Conservation (phyloP, 2,329 filamentous ascomycete species). For the Tolypocladium ophioglossoides region DNA sequence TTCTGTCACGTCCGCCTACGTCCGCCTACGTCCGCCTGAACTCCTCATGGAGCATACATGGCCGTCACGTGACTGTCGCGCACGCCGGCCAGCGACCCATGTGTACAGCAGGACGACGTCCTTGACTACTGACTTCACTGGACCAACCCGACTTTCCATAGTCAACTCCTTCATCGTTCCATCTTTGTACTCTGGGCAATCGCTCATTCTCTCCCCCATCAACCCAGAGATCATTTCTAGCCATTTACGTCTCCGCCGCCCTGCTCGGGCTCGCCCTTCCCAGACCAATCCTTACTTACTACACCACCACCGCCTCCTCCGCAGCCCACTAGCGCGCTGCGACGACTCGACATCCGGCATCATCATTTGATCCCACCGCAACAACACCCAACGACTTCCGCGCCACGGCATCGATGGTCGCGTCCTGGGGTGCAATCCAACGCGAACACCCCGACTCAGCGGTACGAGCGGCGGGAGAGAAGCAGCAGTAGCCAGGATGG, state of each 20-base stretch:
- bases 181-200: not conserved
- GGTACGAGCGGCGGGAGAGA: slow-evolving; percentile 5
- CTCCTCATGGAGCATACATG: too few relatives aligned
- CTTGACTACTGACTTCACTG: not conserved
- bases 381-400: not conserved
- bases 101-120: not conserved
- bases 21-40: too few relatives aligned
- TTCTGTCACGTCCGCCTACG: too few relatives aligned
- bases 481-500: slow-evolving; percentile 30
- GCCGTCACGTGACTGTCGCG: not conserved
- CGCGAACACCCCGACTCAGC: slow-evolving; percentile 4
- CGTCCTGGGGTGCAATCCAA: not conserved
- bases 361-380: not conserved
- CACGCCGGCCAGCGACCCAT: not conserved
- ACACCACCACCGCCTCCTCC: slow-evolving; percentile 6
- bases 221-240: not conserved
- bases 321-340: slow-evolving; percentile 10
- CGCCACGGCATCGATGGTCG: slow-evolving; percentile 10
- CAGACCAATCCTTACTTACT: slow-evolving; percentile 1
- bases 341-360: slow-evolving; percentile 7
- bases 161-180: not conserved
- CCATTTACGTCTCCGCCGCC: slow-evolving; percentile 2
- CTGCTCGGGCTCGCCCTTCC: slow-evolving; percentile 1
- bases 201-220: not conserved
- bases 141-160: not conserved